Evolutionary conservation across 495 filamentous ascomycete genomes (phyloP).

Genomic region (Penicillium arizonense): DNA sequence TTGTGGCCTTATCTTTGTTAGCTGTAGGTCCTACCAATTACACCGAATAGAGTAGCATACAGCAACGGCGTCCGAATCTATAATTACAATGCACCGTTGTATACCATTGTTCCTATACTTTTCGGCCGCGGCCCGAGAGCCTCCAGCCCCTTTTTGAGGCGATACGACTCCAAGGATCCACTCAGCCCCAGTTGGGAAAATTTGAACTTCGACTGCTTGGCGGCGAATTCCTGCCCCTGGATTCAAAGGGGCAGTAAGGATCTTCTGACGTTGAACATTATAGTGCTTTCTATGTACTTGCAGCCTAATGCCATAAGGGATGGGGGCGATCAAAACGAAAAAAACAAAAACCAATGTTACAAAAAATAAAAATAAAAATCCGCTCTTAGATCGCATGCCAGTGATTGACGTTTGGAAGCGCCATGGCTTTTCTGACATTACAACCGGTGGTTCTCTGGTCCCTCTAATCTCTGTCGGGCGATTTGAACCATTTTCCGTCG

Average conservation of each 20-base stretch:
- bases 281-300: background rate
- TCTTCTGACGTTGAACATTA: background rate
- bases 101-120: background rate
- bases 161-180: background rate
- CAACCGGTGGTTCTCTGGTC: too few relatives aligned
- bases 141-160: constrained; percentile 1
- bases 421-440: too few relatives aligned
- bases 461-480: too few relatives aligned
- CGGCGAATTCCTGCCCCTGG: background rate
- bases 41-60: background rate
- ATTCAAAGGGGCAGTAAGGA: background rate
- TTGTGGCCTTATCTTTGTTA: background rate
- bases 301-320: too few relatives aligned
- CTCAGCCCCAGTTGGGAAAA: constrained; percentile 2
- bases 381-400: too few relatives aligned
- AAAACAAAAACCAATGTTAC: too few relatives aligned
- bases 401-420: too few relatives aligned
- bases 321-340: too few relatives aligned
- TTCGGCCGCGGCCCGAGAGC: background rate
- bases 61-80: too few relatives aligned
- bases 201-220: background rate
- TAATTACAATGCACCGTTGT: background rate
- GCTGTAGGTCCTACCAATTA: background rate
- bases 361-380: too few relatives aligned
- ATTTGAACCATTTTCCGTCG: background rate